Evolutionary conservation across 2,329 filamentous ascomycete genomes (phyloP), one percentile per base, ranked within the genome.

Genomic region (Blastomyces emzantsi): DNA sequence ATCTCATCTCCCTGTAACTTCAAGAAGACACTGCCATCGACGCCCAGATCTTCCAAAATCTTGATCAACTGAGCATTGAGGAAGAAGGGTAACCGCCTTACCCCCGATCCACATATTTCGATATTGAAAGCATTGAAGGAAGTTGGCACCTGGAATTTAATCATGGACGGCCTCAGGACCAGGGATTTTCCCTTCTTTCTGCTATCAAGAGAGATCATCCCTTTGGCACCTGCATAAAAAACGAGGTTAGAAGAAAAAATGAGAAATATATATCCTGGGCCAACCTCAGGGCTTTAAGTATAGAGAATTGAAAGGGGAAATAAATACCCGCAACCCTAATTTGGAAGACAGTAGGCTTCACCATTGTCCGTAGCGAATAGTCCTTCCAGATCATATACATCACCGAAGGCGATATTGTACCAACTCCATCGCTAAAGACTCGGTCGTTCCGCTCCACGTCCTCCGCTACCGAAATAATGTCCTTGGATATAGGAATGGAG

Each of bases 61-160:
- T 95, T 95, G 76, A 95, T 91, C 65, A 92, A 80, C 67, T 90
- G 90, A 0, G 88, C 85, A 70, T 95, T 95, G 1, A 95, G 81
- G 22, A 86, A 84, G 67, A 92, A 80, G 0, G 83, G 83, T 7
- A 93, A 80, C 0, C 89, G 87, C 60, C 81, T 85, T 47, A 84
- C 85, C 0, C 85, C 86, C 52, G 85, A 81, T 79, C 67, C 68
- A 54, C 70, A 71, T 11, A 70, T 67, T 55, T 71, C 70, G 28
- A 71, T 71, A 60, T 70, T 69, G 28, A 57, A 67, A n/a, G 30
- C 54, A 39, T 22, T 25, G 5, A 5, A 13, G 3, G 67, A 64
- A 25, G 65, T 49, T 54, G 62, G 60, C 89, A 92, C 65, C 88
- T 89, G 72, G 67, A 94, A 96, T 69, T 96, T 96, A 63, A 84